Evolutionary conservation across 1,139 yeast species (phyloP).

Genomic region (Chernovozyma sophiae-reginae): DNA sequence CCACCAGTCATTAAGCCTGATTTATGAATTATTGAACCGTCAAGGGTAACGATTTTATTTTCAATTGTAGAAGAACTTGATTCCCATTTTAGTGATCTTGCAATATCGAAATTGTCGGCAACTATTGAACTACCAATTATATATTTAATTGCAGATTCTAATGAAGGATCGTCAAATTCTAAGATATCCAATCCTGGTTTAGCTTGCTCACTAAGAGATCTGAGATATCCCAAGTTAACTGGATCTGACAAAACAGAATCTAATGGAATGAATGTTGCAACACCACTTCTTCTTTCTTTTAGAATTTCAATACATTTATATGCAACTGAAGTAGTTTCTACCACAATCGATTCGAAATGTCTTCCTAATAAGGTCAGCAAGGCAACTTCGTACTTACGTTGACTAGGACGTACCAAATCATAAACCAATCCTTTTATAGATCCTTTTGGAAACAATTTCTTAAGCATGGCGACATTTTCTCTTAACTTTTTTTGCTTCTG

Average conservation of each 20-base stretch:
- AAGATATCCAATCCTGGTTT: conserved; percentile 72
- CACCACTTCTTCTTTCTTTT: conserved; percentile 83
- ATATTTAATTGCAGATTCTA: conserved; percentile 77
- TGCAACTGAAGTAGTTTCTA: conserved; percentile 72
- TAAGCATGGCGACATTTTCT: conserved; percentile 67
- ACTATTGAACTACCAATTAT: conserved; percentile 78
- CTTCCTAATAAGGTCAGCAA: conserved; percentile 77
- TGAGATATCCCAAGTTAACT: conserved; percentile 51
- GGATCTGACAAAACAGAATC: conserved; percentile 62
- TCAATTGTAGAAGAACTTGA: conserved; percentile 35
- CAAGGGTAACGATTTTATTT: conserved; percentile 72
- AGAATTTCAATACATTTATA: conserved; percentile 77
- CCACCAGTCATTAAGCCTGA: conserved; percentile 97
- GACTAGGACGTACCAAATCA: conserved; percentile 78
- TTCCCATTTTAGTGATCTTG: conserved; percentile 73
- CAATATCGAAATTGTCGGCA: conserved; percentile 68
- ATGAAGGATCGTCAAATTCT: conserved; percentile 56
- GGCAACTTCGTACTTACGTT: conserved; percentile 71
- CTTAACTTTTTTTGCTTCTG: conserved; percentile 63
- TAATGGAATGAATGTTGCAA: conserved; percentile 83
- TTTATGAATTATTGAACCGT: conserved; percentile 80
- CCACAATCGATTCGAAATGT: conserved; percentile 78
- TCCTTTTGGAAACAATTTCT: conserved; percentile 60
- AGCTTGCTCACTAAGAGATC: conserved; percentile 54
- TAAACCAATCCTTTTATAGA: conserved; percentile 78